Evolutionary conservation across 164 flowering plant species (phyloP).

Genomic region (Annona cherimola): DNA sequence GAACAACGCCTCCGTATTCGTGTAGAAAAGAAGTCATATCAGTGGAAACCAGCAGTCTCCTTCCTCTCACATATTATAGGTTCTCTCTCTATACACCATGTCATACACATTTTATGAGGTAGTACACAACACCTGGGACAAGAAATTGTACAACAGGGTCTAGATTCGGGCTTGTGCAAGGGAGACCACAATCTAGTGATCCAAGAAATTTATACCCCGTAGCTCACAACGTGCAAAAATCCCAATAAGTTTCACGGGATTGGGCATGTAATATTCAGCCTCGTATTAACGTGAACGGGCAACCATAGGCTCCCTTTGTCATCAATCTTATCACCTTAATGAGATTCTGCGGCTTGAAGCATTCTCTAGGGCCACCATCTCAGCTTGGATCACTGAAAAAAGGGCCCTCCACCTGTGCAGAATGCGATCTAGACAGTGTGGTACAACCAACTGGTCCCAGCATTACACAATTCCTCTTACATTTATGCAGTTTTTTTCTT

Average conservation of each 20-base stretch:
- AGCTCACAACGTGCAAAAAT: neutral
- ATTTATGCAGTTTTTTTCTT: slow-evolving; percentile 17
- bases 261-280: neutral
- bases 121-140: neutral
- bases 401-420: neutral
- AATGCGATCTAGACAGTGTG: neutral
- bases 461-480: neutral
- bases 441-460: neutral
- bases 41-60: slow-evolving; percentile 6
- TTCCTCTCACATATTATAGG: slow-evolving; percentile 1
- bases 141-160: neutral
- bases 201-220: neutral
- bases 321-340: neutral
- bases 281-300: neutral
- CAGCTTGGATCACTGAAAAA: neutral
- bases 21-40: neutral
- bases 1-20: no score
- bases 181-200: neutral
- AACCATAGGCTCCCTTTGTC: neutral
- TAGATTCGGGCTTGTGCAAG: neutral
- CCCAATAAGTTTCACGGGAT: neutral
- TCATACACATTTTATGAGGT: neutral
- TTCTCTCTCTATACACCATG: slow-evolving; percentile 2
- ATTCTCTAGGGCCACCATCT: neutral
- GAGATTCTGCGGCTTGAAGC: neutral